A percentile compares a stretch with the other conserved stretches of the same genome.
Conservation (phyloP, 805 yeast species). For the Spathaspora sp. region DNA sequence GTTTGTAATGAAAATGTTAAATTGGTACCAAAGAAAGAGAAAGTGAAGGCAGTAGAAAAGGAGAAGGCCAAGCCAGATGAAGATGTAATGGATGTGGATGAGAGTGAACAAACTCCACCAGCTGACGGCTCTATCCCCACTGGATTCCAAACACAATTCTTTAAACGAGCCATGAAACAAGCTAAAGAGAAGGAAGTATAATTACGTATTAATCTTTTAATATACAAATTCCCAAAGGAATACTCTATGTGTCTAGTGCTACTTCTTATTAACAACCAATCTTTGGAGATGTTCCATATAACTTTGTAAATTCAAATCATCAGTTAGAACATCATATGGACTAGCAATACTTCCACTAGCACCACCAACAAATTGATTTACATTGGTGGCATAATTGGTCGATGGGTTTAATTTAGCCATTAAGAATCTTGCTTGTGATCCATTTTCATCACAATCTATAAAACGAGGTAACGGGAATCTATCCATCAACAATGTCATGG, state of each 20-base stretch:
- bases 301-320: conserved; percentile 54
- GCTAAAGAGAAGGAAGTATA: not conserved
- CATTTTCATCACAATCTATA: conserved; percentile 72
- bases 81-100: conserved; percentile 10
- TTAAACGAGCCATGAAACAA: conserved; percentile 1
- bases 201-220: not conserved
- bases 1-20: conserved; percentile 24
- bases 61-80: conserved; percentile 12
- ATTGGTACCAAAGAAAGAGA: conserved; percentile 17
- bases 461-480: conserved; percentile 71
- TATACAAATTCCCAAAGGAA: not conserved
- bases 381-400: conserved; percentile 46
- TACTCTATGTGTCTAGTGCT: not conserved
- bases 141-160: conserved; percentile 1
- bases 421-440: conserved; percentile 69
- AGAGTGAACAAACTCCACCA: not conserved
- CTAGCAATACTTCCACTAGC: conserved; percentile 6
- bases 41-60: conserved; percentile 14
- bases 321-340: conserved; percentile 45
- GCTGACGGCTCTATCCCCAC: not conserved
- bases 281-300: conserved; percentile 53
- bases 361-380: conserved; percentile 23
- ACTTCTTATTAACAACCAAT: conserved; percentile 21
- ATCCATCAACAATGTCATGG: conserved; percentile 60
- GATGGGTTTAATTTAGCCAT: conserved; percentile 70